Percentiles rank a stretch among this genome's conserved stretches.
These are phyloP conservation scores for Cucumis variabilis DNA, from an alignment of 331 rosid species.

Conservation along the genomic window DNA sequence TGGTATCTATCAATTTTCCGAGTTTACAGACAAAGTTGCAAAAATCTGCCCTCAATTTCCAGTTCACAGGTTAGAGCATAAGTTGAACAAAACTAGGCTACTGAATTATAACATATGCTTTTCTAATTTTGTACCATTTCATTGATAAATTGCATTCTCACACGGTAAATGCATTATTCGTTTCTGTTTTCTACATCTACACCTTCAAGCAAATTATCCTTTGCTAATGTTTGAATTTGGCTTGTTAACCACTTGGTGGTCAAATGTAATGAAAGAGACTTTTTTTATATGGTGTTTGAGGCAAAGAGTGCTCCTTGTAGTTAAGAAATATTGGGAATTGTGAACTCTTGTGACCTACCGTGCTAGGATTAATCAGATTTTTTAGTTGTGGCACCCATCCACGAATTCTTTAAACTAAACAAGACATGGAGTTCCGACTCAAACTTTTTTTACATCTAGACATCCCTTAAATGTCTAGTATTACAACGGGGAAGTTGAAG, in stretches of 20 bases:
- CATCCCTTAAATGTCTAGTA: background rate
- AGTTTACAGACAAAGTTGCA: slow-evolving; percentile 53
- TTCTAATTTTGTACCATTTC: background rate
- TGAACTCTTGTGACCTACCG: too few relatives aligned
- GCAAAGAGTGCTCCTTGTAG: too few relatives aligned
- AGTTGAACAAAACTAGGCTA: background rate
- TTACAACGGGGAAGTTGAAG: background rate
- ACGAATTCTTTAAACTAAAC: too few relatives aligned
- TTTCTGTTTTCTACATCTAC: background rate
- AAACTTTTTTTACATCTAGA: too few relatives aligned
- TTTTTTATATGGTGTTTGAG: too few relatives aligned
- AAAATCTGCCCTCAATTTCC: slow-evolving; percentile 70
- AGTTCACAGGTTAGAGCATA: slow-evolving; percentile 68
- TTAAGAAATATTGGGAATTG: too few relatives aligned
- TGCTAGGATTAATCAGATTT: too few relatives aligned
- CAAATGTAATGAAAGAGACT: background rate
- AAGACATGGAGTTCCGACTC: too few relatives aligned
- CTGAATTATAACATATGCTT: background rate
- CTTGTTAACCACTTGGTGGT: slow-evolving; percentile 1
- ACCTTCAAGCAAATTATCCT: background rate
- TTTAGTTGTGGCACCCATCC: too few relatives aligned
- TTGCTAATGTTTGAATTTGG: background rate
- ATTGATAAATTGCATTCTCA: background rate
- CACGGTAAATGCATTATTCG: background rate
- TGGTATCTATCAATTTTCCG: slow-evolving; percentile 71